Evolutionary conservation across 805 yeast species (phyloP).

Genomic region (Candida boleticola): DNA sequence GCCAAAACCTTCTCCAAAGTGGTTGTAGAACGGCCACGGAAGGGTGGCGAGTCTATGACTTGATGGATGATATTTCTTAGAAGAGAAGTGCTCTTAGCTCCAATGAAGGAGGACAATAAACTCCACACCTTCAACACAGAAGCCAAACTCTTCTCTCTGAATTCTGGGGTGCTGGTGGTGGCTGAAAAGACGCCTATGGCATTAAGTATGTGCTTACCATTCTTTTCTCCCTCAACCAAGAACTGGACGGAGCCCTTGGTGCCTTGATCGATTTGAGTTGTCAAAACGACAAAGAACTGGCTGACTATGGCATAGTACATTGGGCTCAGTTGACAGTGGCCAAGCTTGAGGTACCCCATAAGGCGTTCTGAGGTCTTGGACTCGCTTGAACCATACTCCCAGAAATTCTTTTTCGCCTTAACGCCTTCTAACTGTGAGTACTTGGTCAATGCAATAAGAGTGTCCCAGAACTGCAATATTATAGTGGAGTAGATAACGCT

Average conservation of each 20-base stretch:
- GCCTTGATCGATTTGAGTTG: too few relatives aligned
- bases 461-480: conserved; percentile 48
- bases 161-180: background rate
- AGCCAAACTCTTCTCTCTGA: conserved; percentile 2
- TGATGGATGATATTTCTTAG: background rate
- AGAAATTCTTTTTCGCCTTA: conserved; percentile 47
- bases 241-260: background rate
- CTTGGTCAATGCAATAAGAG: conserved; percentile 41
- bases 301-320: conserved; percentile 40
- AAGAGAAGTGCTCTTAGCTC: background rate
- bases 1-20: conserved; percentile 1
- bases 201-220: background rate
- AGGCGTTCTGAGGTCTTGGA: conserved; percentile 42
- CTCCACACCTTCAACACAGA: background rate
- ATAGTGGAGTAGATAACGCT: conserved; percentile 45
- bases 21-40: background rate
- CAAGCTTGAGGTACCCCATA: conserved; percentile 45
- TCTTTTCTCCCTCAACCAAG: background rate
- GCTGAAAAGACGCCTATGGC: background rate
- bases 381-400: conserved; percentile 49
- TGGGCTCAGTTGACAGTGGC: conserved; percentile 54
- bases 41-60: conserved; percentile 1
- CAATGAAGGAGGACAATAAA: too few relatives aligned
- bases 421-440: conserved; percentile 12
- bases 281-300: conserved; percentile 15